Evolutionary conservation across 441 rosid genomes (phyloP), one percentile per base, ranked within the genome.

Genomic region (Arabidopsis lyrata): DNA sequence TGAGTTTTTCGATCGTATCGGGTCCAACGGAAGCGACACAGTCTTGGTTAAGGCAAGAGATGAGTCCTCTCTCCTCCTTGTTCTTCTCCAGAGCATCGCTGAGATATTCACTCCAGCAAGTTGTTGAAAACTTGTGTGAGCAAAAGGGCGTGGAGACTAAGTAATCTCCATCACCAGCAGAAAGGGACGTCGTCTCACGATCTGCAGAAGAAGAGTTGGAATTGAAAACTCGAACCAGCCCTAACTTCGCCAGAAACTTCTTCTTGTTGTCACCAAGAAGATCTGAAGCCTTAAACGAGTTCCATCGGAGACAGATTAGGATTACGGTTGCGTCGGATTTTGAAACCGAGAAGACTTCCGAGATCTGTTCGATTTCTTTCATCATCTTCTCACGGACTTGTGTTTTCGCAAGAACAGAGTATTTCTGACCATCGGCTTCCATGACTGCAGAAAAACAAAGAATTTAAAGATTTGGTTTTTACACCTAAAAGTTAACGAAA

Each of bases 81-180:
- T 41, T 18, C 65, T 27, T 27, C 54, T 55, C 2, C 60, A 68
- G 16, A 68, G 5, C 1, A 4, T 60, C 8, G 0, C 0, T 34
- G 48, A 75, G 60, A 38, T 76, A 31, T 6, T 31, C 31, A 7
- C 54, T 63, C 80, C 80, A 76, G 57, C 45, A 57, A 27, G 31
- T 58, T 5, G 36, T 47, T 10, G 54, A 38, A 35, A 63, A 70
- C 66, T 70, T 70, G 55, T 76, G 79, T 8, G 75, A 49, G 32
- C 79, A 76, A 48, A 70, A 70, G 3, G 79, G 66, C 0, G 75
- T 70, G 61, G 75, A 70, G 79, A 63, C 15, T 20, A 75, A 41
- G 50, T 2, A 3, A 34, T 54, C 44, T 2, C 48, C 68, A 16
- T 22, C 18, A 18, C 15, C 67, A 41, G 31, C 47, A 15, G 5